Conservation (phyloP, 2,329 filamentous ascomycete genomes). For the Blastomyces gilchristii region DNA sequence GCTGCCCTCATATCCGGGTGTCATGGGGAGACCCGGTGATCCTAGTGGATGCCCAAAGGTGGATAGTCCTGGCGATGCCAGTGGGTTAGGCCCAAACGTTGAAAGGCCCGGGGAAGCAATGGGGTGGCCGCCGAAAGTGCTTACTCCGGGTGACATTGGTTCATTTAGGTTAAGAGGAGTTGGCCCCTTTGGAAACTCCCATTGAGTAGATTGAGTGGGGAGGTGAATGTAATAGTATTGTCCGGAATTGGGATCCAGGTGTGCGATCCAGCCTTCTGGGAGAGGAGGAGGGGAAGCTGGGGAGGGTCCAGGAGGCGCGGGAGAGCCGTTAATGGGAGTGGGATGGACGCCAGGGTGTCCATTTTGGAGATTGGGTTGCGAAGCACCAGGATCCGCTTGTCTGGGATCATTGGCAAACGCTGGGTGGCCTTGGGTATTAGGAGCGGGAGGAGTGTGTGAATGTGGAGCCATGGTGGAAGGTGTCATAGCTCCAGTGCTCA, state of each 20-base stretch:
- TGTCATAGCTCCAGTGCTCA: conserved; percentile 16
- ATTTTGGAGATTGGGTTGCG: conserved; percentile 31
- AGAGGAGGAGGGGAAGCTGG: conserved; percentile 82
- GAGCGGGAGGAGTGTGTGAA: conserved; percentile 19
- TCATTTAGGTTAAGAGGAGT: conserved; percentile 78
- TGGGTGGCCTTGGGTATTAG: conserved; percentile 54
- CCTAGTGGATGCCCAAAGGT: conserved; percentile 53
- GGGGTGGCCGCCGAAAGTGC: conserved; percentile 48
- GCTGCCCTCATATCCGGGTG: conserved; percentile 73
- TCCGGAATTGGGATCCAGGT: conserved; percentile 87
- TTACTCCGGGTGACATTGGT: conserved; percentile 72
- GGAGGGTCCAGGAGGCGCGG: conserved; percentile 40
- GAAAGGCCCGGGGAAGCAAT: conserved; percentile 23
- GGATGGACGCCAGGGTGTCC: conserved; percentile 22
- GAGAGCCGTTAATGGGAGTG: conserved; percentile 23
- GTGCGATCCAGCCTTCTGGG: conserved; percentile 96
- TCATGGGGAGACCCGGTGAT: conserved; percentile 73
- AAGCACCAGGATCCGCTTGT: conserved; percentile 40
- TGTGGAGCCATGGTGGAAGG: conserved; percentile 18
- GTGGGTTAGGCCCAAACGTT: conserved; percentile 46
- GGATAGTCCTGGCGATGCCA: conserved; percentile 61
- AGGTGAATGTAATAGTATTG: conserved; percentile 99
- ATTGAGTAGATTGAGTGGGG: conserved; percentile 89
- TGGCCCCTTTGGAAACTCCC: conserved; percentile 96
- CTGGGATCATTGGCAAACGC: conserved; percentile 81